Conservation (phyloP, 2,329 filamentous ascomycete species). For the Diaporthe helianthi region DNA sequence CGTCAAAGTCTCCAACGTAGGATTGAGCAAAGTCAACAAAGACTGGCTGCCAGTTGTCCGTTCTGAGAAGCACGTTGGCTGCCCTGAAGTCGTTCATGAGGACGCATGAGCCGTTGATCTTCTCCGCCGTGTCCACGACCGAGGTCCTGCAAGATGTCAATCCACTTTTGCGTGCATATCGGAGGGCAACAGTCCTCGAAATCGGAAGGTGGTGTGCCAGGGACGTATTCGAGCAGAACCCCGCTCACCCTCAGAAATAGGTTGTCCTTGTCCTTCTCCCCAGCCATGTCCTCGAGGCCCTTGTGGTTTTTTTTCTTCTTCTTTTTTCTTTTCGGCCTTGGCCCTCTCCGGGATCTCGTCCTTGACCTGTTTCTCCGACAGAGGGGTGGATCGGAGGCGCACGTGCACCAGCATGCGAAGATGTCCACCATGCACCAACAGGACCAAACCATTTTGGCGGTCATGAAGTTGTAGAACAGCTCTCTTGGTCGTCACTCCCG, state of each 20-base stretch:
- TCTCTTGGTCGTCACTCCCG: not conserved
- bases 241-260: not conserved
- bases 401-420: not conserved
- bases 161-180: not conserved
- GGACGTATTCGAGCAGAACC: not conserved
- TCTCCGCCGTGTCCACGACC: not conserved
- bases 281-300: not conserved
- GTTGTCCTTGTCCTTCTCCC: not conserved
- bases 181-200: not conserved
- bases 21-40: not conserved
- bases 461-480: not conserved
- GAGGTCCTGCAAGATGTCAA: not conserved
- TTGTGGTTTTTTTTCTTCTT: no score
- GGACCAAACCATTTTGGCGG: not conserved
- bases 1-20: not conserved
- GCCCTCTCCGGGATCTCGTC: not conserved
- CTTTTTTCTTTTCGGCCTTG: no score
- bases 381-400: not conserved
- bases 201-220: not conserved
- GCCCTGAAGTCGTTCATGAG: not conserved
- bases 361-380: not conserved
- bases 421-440: not conserved
- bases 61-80: not conserved
- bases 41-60: not conserved
- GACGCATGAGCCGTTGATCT: not conserved